Conservation (phyloP, 495 filamentous ascomycete species). For the Glarea lozoyensis region DNA sequence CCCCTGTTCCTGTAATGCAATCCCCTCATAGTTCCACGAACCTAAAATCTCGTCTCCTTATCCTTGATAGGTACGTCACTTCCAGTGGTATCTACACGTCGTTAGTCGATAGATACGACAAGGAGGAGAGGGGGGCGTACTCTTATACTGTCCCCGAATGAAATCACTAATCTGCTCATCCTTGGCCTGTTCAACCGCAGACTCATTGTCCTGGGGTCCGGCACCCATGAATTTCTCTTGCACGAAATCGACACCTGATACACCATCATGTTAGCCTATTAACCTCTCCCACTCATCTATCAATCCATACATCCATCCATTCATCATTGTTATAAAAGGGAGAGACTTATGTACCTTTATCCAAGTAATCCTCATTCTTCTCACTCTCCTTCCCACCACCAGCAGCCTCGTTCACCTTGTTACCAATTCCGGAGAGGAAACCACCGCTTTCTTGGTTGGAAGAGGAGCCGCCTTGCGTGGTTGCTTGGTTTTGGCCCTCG, state of each 20-base stretch:
- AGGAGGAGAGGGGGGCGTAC: too few species aligned
- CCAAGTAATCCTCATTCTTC: constrained; percentile 60
- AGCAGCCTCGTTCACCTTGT: constrained; percentile 50
- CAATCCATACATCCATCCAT: not conserved
- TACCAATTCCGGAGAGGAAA: constrained; percentile 40
- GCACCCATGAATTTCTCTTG: constrained; percentile 59
- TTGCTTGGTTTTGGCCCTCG: too few species aligned
- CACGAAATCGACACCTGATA: constrained; percentile 54
- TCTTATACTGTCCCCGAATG: constrained; percentile 57
- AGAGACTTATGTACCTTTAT: constrained; percentile 42
- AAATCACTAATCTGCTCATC: constrained; percentile 58
- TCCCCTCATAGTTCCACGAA: too few species aligned
- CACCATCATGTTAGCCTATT: constrained; percentile 5
- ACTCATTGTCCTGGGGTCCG: constrained; percentile 61
- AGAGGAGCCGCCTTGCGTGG: too few species aligned
- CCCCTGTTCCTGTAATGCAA: too few species aligned
- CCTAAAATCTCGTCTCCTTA: constrained; percentile 35
- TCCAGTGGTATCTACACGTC: constrained; percentile 45
- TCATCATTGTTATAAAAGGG: not conserved
- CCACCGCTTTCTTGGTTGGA: too few species aligned
- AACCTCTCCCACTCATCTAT: constrained; percentile 8
- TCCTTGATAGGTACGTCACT: constrained; percentile 55
- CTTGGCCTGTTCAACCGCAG: constrained; percentile 63
- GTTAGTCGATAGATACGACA: too few species aligned
- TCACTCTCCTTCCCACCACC: constrained; percentile 59